Percentiles rank a stretch among this genome's conserved stretches.
Conservation (phyloP, 2,329 filamentous ascomycete genomes). For the Ophiostoma fasciatum region DNA sequence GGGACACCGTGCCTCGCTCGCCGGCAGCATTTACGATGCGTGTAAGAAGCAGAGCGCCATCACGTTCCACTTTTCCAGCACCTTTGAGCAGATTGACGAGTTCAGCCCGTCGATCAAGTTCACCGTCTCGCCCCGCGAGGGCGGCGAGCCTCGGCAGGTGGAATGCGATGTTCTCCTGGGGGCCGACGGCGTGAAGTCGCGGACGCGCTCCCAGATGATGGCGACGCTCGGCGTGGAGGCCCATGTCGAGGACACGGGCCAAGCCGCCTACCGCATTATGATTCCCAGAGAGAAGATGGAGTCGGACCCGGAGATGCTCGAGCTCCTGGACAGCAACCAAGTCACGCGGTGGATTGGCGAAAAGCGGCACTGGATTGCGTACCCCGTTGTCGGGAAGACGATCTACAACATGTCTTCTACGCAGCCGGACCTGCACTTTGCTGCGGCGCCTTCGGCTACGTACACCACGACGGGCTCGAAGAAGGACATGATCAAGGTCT, state of each 20-base stretch:
- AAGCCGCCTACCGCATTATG: constrained; percentile 70
- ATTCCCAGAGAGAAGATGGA: constrained; percentile 52
- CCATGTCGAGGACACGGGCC: constrained; percentile 51
- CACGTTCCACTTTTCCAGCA: constrained; percentile 51
- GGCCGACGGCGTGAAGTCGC: constrained; percentile 41
- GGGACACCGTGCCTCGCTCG: constrained; percentile 59
- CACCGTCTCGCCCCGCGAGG: background rate
- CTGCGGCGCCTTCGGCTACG: constrained; percentile 38
- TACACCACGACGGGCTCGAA: constrained; percentile 52
- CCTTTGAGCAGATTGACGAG: constrained; percentile 38
- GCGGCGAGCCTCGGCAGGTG: constrained; percentile 17
- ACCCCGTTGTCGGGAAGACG: constrained; percentile 52
- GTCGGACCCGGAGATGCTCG: constrained; percentile 50
- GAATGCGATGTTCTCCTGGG: constrained; percentile 38
- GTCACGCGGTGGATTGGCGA: constrained; percentile 66
- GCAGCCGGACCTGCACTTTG: constrained; percentile 46
- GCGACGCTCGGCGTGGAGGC: constrained; percentile 32
- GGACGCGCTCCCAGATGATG: constrained; percentile 37
- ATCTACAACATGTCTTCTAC: constrained; percentile 51
- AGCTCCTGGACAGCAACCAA: constrained; percentile 48
- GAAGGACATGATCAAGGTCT: constrained; percentile 43
- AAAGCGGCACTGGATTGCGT: constrained; percentile 62
- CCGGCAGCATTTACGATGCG: constrained; percentile 52
- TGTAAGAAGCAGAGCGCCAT: constrained; percentile 48
- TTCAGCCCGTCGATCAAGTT: constrained; percentile 29